phyloP scores from a whole-genome alignment of 108 stramenopile species.

The Nitzschia putrida region DNA sequence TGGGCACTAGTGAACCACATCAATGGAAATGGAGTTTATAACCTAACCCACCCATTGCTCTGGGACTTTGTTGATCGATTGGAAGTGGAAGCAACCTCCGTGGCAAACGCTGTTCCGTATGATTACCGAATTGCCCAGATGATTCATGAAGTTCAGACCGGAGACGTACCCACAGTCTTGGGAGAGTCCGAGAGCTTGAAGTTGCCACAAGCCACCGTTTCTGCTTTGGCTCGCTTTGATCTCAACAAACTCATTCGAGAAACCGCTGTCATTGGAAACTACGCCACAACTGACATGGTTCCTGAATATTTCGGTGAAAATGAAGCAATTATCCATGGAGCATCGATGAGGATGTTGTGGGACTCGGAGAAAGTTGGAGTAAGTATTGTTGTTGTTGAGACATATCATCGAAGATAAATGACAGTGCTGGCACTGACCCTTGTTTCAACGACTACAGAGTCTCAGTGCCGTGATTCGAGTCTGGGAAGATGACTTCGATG shows the following conservation, averaged over 20 bases:
- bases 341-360: slow-evolving; percentile 63
- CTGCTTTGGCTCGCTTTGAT: background rate
- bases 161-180: slow-evolving; percentile 24
- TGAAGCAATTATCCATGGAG: slow-evolving; percentile 75
- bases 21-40: slow-evolving; percentile 77
- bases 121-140: slow-evolving; percentile 75
- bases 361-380: slow-evolving; percentile 47
- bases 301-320: slow-evolving; percentile 54
- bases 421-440: no score
- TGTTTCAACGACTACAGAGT: slow-evolving; percentile 24
- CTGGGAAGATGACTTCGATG: slow-evolving; percentile 59
- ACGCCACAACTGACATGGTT: slow-evolving; percentile 72
- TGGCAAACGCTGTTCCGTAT: slow-evolving; percentile 68
- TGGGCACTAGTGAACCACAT: slow-evolving; percentile 63
- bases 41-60: slow-evolving; percentile 64
- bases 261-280: slow-evolving; percentile 67
- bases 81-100: slow-evolving; percentile 60
- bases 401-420: background rate
- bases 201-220: background rate
- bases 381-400: background rate
- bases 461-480: slow-evolving; percentile 52
- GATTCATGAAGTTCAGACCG: slow-evolving; percentile 55
- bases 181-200: background rate
- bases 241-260: slow-evolving; percentile 35
- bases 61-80: slow-evolving; percentile 63